Percentiles rank a stretch among this genome's conserved stretches.
phyloP scores from a whole-genome alignment of 2,329 filamentous ascomycete genomes.

The Neoarthrinium moseri region DNA sequence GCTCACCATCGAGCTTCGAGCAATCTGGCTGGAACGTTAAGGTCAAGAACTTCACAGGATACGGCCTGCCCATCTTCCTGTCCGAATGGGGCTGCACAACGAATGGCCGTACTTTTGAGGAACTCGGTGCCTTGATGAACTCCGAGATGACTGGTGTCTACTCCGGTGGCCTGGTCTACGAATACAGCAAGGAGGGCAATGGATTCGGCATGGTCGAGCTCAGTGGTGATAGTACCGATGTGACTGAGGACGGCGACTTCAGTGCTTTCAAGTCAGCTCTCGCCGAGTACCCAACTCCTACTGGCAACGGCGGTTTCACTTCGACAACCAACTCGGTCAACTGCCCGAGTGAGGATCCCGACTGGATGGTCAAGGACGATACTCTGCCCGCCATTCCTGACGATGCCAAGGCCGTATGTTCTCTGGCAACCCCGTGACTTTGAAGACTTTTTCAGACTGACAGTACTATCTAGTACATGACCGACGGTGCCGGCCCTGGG shows the following conservation, averaged over 20 bases:
- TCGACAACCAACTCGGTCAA: slow-evolving; percentile 43
- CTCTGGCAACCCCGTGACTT: neutral
- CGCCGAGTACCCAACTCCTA: slow-evolving; percentile 47
- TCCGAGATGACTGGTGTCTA: slow-evolving; percentile 80
- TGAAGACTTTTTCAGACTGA: slow-evolving; percentile 10
- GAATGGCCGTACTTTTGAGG: slow-evolving; percentile 78
- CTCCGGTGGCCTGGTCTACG: slow-evolving; percentile 94
- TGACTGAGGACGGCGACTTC: slow-evolving; percentile 64
- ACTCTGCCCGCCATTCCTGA: slow-evolving; percentile 51
- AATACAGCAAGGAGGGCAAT: slow-evolving; percentile 81
- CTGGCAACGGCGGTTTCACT: slow-evolving; percentile 48
- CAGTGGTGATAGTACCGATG: slow-evolving; percentile 45
- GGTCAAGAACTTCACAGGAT: slow-evolving; percentile 82
- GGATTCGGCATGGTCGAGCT: slow-evolving; percentile 78
- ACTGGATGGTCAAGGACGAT: slow-evolving; percentile 48
- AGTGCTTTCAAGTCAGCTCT: slow-evolving; percentile 48
- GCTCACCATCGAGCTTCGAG: slow-evolving; percentile 65
- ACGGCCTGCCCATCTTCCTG: slow-evolving; percentile 88
- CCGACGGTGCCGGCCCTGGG: slow-evolving; percentile 49
- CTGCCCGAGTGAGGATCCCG: slow-evolving; percentile 48
- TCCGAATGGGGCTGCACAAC: slow-evolving; percentile 91
- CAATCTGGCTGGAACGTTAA: slow-evolving; percentile 82
- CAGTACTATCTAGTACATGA: slow-evolving; percentile 42
- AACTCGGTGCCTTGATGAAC: slow-evolving; percentile 76
- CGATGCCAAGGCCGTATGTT: slow-evolving; percentile 37